Conservation (phyloP, 2,329 filamentous ascomycete species). For the Fusarium sp. region DNA sequence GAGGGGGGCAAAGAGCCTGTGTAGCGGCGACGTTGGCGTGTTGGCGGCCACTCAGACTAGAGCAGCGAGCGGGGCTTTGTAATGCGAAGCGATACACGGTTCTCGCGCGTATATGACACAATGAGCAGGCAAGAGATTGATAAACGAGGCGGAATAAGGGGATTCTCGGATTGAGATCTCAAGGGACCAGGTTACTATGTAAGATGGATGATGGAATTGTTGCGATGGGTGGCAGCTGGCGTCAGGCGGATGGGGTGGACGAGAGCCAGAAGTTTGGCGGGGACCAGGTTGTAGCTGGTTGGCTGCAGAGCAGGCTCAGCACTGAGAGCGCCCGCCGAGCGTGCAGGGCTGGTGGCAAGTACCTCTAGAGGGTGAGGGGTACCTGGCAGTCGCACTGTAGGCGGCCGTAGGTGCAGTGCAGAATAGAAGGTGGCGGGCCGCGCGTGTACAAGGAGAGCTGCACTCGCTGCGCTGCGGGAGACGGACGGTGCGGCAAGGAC, state of each 20-base stretch:
- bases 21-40: constrained; percentile 39
- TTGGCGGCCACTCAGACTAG: constrained; percentile 21
- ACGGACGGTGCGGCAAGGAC: neutral
- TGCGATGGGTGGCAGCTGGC: constrained; percentile 27
- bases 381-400: constrained; percentile 11
- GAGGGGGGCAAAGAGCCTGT: constrained; percentile 44
- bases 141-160: constrained; percentile 16
- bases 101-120: constrained; percentile 21
- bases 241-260: constrained; percentile 36
- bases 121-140: constrained; percentile 9
- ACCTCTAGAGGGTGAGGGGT: constrained; percentile 5
- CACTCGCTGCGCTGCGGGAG: neutral
- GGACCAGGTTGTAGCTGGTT: constrained; percentile 11
- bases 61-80: constrained; percentile 26
- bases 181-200: constrained; percentile 35
- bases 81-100: constrained; percentile 3
- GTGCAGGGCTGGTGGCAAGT: constrained; percentile 3
- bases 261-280: constrained; percentile 16
- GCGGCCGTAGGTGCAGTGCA: neutral
- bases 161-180: constrained; percentile 38
- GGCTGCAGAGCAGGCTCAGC: constrained; percentile 19
- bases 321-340: constrained; percentile 1
- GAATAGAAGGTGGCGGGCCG: neutral
- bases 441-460: neutral
- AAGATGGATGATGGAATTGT: constrained; percentile 45